Evolutionary conservation across 257 asterid genomes (phyloP), one percentile per base, ranked within the genome.

Genomic region (Solanum tacnaense): DNA sequence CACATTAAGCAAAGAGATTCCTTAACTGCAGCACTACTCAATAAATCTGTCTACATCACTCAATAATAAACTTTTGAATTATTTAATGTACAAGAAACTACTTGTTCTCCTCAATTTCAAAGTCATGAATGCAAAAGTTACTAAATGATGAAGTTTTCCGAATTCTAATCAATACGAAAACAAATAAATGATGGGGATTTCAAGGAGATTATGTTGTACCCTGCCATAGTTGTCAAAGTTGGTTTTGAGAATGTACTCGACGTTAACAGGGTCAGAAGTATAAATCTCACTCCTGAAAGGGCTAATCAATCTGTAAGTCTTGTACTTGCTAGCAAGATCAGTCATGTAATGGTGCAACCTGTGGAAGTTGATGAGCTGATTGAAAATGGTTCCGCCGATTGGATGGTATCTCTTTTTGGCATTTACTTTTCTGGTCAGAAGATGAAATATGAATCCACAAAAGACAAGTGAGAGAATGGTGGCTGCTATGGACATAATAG

Each of bases 301-400:
- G 88, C 90, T 83, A 49, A 95, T 88, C 29, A 95, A 86, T 86
- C 98, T 87, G 94, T 92, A 95, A 36, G 98, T 95, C 86, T 31
- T 91, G 74, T 94, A 56, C 68, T 89, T 91, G 13, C 46, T 62
- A 4, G 96, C 94, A 44, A 94, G 93, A 71, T 94, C 94, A 52
- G 96, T 93, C 96, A 95, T 94, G 90, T 94, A 95, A 76, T 95
- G 92, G 88, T 95, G 96, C 90, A 95, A 85, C 82, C 96, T 91
- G 35, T 89, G 87, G 91, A 94, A 95, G 83, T 95, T 94, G 27
- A 89, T 3, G 39, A 95, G 93, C 90, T 94, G 96, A 84, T 95
- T 88, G 31, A 94, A 56, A 3, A 88, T 68, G 20, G 98, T 95
- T 60, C 97, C 97, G 13, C 90, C 96, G 7, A 95, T 88, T 35